A percentile compares a stretch with the other conserved stretches of the same genome.
Conservation (phyloP, 2,329 filamentous ascomycete genomes). For the Immersiporthe knoxdaviesiana region DNA sequence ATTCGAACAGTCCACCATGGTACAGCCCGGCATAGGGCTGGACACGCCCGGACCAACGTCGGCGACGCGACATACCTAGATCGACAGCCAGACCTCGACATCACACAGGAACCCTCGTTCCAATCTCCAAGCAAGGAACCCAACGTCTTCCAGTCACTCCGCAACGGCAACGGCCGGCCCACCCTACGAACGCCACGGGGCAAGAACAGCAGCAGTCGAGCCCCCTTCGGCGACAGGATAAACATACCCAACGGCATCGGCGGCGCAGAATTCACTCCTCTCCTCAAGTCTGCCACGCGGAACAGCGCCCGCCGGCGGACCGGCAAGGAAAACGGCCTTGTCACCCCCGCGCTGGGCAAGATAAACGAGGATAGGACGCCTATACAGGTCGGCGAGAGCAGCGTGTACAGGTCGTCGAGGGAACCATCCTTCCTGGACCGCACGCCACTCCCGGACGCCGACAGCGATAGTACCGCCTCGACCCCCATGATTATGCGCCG, state of each 20-base stretch:
- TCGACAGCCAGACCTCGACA: slow-evolving; percentile 73
- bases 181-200: slow-evolving; percentile 75
- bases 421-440: slow-evolving; percentile 67
- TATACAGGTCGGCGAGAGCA: slow-evolving; percentile 73
- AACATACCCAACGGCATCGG: slow-evolving; percentile 69
- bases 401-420: slow-evolving; percentile 68
- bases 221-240: slow-evolving; percentile 70
- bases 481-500: slow-evolving; percentile 78
- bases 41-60: slow-evolving; percentile 82
- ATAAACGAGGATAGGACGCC: slow-evolving; percentile 75
- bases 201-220: slow-evolving; percentile 47
- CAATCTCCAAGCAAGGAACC: slow-evolving; percentile 76
- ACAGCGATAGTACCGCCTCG: slow-evolving; percentile 78
- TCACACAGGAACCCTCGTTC: slow-evolving; percentile 87
- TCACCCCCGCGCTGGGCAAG: slow-evolving; percentile 70
- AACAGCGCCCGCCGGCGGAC: slow-evolving; percentile 68
- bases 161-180: slow-evolving; percentile 61
- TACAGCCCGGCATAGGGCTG: slow-evolving; percentile 66
- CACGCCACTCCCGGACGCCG: slow-evolving; percentile 76
- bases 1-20: slow-evolving; percentile 54
- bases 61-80: slow-evolving; percentile 83
- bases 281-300: slow-evolving; percentile 79
- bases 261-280: slow-evolving; percentile 86
- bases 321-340: slow-evolving; percentile 65
- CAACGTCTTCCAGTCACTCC: slow-evolving; percentile 76